Conservation (phyloP, 106 monocot genomes). For the Xerophyta viscosa region DNA sequence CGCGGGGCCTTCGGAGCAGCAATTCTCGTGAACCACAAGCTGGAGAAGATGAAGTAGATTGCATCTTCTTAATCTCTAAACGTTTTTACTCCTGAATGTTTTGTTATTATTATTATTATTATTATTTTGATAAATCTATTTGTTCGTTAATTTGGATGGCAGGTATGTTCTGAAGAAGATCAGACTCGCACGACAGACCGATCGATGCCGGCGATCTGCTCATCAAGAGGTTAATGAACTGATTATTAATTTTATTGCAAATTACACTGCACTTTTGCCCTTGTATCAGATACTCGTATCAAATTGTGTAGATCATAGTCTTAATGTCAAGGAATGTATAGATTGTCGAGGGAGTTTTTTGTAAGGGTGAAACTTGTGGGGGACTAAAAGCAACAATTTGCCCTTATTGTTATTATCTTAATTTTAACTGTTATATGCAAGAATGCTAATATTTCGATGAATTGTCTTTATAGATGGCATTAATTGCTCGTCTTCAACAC, state of each 20-base stretch:
- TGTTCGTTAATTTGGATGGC: constrained; percentile 5
- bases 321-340: too few relatives aligned
- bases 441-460: too few relatives aligned
- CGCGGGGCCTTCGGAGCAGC: constrained; percentile 97
- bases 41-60: constrained; percentile 78
- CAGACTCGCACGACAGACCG: constrained; percentile 91
- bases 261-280: not conserved
- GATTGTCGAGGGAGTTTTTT: too few relatives aligned
- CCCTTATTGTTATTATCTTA: too few relatives aligned
- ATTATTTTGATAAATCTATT: too few relatives aligned
- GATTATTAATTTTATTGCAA: not conserved
- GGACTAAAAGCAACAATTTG: too few relatives aligned
- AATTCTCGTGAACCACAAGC: constrained; percentile 93
- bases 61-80: not conserved
- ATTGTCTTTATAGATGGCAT: constrained; percentile 64
- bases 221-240: constrained; percentile 64
- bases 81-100: not conserved
- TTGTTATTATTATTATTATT: constrained; percentile 1
- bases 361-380: too few relatives aligned
- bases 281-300: not conserved
- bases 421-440: too few relatives aligned
- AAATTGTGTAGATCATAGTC: not conserved
- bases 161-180: constrained; percentile 99
- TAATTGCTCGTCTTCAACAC: constrained; percentile 92
- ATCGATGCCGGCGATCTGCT: constrained; percentile 88